phyloP scores from a whole-genome alignment of 345 rosid genomes.

The Kernera saxatilis region DNA sequence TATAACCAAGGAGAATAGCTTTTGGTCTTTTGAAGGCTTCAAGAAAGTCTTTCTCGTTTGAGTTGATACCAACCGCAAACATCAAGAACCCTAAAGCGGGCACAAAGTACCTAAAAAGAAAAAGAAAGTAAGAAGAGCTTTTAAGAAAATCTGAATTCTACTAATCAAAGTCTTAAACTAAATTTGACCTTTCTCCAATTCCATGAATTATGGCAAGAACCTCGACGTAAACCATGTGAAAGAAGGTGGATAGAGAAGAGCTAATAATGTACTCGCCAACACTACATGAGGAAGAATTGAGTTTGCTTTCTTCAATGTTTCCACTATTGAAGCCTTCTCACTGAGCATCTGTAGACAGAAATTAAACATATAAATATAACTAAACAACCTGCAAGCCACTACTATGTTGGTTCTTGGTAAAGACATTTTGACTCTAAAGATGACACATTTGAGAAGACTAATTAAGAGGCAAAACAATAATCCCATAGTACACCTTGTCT shows the following conservation, averaged over 20 bases:
- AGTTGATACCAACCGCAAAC: slow-evolving; percentile 96
- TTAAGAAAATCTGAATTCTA: neutral
- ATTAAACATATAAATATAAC: neutral
- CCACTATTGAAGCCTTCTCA: slow-evolving; percentile 39
- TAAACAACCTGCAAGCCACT: neutral
- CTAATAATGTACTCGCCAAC: slow-evolving; percentile 78
- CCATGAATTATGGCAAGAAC: slow-evolving; percentile 27
- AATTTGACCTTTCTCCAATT: neutral
- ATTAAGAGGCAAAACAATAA: neutral
- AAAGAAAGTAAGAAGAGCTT: neutral
- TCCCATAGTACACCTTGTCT: slow-evolving; percentile 27
- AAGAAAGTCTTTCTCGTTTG: slow-evolving; percentile 80
- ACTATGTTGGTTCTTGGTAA: neutral
- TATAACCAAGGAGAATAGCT: slow-evolving; percentile 66
- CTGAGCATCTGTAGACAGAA: slow-evolving; percentile 27
- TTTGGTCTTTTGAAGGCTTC: slow-evolving; percentile 81
- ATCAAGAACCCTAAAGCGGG: slow-evolving; percentile 95
- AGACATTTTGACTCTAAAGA: neutral
- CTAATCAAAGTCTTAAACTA: neutral
- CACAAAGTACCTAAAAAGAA: slow-evolving; percentile 67
- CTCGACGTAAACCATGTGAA: slow-evolving; percentile 95
- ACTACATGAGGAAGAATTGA: slow-evolving; percentile 80
- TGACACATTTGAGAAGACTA: neutral
- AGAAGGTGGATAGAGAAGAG: slow-evolving; percentile 88
- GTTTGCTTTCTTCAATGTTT: slow-evolving; percentile 68